Base-by-base conservation (phyloP, 176 grass and related monocot genomes). In the Olyra latifolia region DNA sequence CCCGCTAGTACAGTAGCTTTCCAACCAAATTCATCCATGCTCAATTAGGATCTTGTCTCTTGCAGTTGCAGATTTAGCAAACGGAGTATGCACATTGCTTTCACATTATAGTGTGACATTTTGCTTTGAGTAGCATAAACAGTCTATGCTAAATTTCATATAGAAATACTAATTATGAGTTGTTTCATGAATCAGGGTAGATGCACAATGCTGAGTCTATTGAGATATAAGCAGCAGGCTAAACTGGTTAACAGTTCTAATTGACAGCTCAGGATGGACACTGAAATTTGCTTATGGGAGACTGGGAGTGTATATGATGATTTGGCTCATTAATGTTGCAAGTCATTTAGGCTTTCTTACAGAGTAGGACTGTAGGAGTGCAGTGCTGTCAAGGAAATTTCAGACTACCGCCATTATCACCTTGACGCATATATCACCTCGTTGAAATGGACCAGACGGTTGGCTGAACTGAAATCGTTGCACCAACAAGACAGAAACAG, bases 71-170 rank as follows among this genome's bases (percentile, higher is more conserved):
- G 58, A 20, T 65, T 38, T 28, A 74, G 28, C 29, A 90, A 35
- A 45, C 41, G 29, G 79, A 53, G 17, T 27, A 10, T 62, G 52
- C 54, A 59, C 23, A 81, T 11, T 41, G 16, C 12, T 48, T 66
- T 72, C 19, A 72, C 23, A 47, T 67, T 81, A 77, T 45, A 62
- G 10, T 8, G 29, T 32, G 32, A 53, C 55, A 63, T 62, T 78
- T 42, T 61, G 22, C 41, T 70, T 20, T 65, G 12, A 50, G 22
- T 66, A 59, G 49, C 25, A 77, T 41, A n/a, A 41, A 50, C 65
- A 66, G 5, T 7, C 1, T 23, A 65, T 39, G 7, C 3, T 3
- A 73, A 11, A 60, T 52, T 69, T 72, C 8, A 56, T 12, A 68
- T 10, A 3, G 35, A 44, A 19, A 66, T 27, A 45, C 3, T 74